Percentiles rank a stretch among this genome's conserved stretches.
phyloP scores from a whole-genome alignment of 2,329 filamentous ascomycete species.

The Trichoderma afroharzianum region DNA sequence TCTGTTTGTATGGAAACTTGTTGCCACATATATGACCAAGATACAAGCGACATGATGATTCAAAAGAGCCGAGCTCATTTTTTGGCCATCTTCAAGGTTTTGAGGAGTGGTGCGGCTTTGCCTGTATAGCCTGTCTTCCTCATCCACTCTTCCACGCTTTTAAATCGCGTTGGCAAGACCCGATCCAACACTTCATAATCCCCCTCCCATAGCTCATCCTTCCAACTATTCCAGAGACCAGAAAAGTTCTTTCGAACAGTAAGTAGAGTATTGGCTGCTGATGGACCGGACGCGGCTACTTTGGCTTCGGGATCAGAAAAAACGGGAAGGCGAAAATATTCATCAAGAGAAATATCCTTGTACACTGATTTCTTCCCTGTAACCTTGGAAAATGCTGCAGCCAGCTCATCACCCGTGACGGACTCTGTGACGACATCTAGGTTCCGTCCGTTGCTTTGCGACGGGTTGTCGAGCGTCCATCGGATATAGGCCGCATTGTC shows the following conservation, averaged over 20 bases:
- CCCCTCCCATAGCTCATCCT: neutral
- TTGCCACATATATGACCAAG: too few relatives aligned
- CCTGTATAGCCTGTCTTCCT: neutral
- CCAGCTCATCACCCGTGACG: neutral
- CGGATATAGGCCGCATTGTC: neutral
- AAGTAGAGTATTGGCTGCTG: too few relatives aligned
- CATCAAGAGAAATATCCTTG: neutral
- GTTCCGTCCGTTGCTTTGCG: neutral
- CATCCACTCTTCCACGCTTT: neutral
- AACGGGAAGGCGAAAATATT: neutral
- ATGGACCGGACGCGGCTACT: too few relatives aligned
- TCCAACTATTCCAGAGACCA: neutral
- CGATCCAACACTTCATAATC: neutral
- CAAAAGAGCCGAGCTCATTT: neutral
- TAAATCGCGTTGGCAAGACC: neutral
- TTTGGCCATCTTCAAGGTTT: too few relatives aligned
- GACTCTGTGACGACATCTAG: neutral
- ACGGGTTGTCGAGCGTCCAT: neutral
- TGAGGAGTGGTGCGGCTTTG: neutral
- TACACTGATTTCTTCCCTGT: neutral
- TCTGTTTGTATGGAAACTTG: neutral
- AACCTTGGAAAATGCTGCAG: neutral
- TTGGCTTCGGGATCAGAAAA: neutral
- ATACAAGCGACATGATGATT: too few relatives aligned
- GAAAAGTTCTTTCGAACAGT: neutral